These are phyloP conservation scores for Polygonum maritimum DNA, from an alignment of 148 eudicot genomes.

Conservation along the genomic window DNA sequence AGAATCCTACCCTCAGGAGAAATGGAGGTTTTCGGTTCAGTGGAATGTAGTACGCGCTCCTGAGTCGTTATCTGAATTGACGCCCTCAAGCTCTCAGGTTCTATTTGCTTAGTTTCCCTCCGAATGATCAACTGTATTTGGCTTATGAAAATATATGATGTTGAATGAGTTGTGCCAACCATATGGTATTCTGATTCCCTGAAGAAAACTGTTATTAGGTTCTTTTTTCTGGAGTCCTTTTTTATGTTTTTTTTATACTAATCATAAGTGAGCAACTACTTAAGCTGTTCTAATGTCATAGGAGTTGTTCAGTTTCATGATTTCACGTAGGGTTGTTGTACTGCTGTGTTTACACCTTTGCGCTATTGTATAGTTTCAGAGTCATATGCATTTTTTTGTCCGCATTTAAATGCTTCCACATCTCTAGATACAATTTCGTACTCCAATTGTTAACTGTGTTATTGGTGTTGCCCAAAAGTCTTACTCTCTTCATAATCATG, in stretches of 20 bases:
- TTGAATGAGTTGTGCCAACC: not conserved
- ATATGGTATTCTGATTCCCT: not conserved
- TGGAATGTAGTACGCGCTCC: conserved; percentile 81
- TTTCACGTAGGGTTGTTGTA: not conserved
- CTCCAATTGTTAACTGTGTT: not conserved
- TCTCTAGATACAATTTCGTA: not conserved
- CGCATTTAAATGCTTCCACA: not conserved
- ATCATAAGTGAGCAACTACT: not conserved
- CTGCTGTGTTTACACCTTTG: not conserved
- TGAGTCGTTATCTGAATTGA: conserved; percentile 37
- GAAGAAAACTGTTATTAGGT: not conserved
- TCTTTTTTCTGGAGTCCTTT: not conserved
- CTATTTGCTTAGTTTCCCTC: conserved; percentile 43
- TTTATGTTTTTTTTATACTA: not conserved
- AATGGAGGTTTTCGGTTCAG: conserved; percentile 41
- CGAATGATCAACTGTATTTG: not conserved
- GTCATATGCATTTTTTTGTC: not conserved
- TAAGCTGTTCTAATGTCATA: not conserved
- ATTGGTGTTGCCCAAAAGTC: too few relatives aligned
- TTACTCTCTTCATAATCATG: too few relatives aligned
- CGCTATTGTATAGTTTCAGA: not conserved
- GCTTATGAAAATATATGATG: not conserved
- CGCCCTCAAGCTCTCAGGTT: conserved; percentile 88
- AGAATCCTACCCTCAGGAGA: conserved; percentile 18
- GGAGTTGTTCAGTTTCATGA: not conserved